Evolutionary conservation across 2,329 filamentous ascomycete species (phyloP).

Genomic region (Mycosphaerella sp.): DNA sequence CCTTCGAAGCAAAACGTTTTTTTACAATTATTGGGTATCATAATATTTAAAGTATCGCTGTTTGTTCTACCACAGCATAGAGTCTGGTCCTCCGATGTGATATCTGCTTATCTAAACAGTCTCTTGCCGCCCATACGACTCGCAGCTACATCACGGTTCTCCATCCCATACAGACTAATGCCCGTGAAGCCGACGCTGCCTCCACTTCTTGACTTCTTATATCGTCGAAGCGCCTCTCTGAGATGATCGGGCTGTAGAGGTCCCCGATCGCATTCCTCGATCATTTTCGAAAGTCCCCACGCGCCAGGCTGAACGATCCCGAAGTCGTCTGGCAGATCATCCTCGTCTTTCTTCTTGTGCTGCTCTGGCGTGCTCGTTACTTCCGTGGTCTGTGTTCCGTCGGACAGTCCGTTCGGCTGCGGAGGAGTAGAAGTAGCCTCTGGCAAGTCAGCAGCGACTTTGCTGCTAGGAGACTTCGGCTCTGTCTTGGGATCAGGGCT

Average conservation of each 20-base stretch:
- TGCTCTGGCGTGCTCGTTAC: constrained; percentile 8
- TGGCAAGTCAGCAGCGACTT: constrained; percentile 6
- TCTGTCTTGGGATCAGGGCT: constrained; percentile 1
- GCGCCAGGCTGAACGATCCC: constrained; percentile 21
- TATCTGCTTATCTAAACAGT: constrained; percentile 38
- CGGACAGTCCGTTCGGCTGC: constrained; percentile 5
- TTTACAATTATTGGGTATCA: neutral
- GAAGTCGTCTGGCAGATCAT: constrained; percentile 18
- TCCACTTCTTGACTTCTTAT: constrained; percentile 57
- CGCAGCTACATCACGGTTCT: constrained; percentile 36
- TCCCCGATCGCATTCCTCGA: constrained; percentile 39
- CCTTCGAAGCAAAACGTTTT: no score
- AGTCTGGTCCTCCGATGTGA: neutral
- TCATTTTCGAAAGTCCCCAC: constrained; percentile 22
- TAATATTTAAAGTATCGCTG: neutral
- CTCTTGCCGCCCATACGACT: constrained; percentile 41
- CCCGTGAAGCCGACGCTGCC: constrained; percentile 50
- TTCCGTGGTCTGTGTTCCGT: constrained; percentile 10
- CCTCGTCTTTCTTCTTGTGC: constrained; percentile 5
- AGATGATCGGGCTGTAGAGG: constrained; percentile 69
- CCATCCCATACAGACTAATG: constrained; percentile 43
- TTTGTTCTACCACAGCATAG: neutral
- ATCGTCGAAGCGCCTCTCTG: constrained; percentile 63
- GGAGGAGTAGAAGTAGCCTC: neutral
- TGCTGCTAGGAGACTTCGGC: constrained; percentile 6